Evolutionary conservation across 306 rosid species (phyloP), one percentile per base, ranked within the genome.

Genomic region (Casuarina equisetifolia): DNA sequence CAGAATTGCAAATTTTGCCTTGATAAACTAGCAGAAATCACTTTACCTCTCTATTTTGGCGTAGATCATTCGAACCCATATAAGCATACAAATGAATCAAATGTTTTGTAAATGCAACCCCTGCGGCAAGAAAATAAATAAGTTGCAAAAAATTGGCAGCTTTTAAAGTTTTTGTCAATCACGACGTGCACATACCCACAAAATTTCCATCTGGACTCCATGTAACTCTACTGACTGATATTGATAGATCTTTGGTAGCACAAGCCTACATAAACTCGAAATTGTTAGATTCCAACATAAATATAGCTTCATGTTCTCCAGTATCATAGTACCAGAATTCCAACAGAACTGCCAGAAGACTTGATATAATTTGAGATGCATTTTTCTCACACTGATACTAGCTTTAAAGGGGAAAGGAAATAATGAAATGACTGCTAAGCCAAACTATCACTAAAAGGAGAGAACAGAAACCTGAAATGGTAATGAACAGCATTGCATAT

Each of bases 151-250:
- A 57, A 69, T 53, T 36, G 72, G 69, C 72, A 66, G 44, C 73
- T 69, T 25, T 68, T 57, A 72, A 81, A 51, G 49, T 81, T 42
- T 75, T 57, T 73, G 69, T 64, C 78, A 61, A 50, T 19, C 75
- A 75, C 82, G 43, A 54, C 73, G n/a, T 62, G 46, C 63, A 83
- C 97, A 55, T 86, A 93, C 98, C 98, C 78, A 91, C 90, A 86
- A 83, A 90, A 74, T 73, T 83, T 83, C 97, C 98, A 82, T 93
- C 96, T 32, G 89, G 93, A 86, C 93, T 93, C 98, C 98, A 93
- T 5, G 89, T 80, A 79, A 90, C 96, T 74, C 96, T 88, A 77
- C 92, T 91, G 54, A 90, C 93, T 82, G 97, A 90, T 77, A 91
- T 81, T 72, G 84, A 80, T 52, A 79, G 50, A 51, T 87, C 96